Evolutionary conservation across 257 asterid species (phyloP), one percentile per base, ranked within the genome.

Genomic region (Solanum okadae): DNA sequence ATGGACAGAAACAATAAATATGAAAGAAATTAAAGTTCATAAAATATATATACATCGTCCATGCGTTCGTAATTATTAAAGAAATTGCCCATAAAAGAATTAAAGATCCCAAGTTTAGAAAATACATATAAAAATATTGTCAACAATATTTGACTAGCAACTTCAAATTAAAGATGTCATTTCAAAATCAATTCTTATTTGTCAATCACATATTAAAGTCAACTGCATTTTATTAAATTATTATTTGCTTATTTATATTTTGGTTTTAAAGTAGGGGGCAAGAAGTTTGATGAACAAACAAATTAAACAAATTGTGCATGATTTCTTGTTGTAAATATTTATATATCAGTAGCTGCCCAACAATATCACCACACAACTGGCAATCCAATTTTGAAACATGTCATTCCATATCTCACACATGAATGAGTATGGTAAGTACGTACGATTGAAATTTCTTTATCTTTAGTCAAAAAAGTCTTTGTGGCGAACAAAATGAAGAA

Each of bases 401-500:
- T 8, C 85, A 42, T 27, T 13, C 59, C 35, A 79, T 42, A 44
- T 4, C 8, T 79, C 63, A 79, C 37, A 44, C 38, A 40, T 3
- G 37, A 78, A 72, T 71, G 4, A 71, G 14, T 16, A 40, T 71
- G 40, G n/a, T 46, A 8, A 6, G 10, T 7, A 23, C 7, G 6
- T 46, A 6, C 10, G n/a, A 16, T 33, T 33, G 79, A 18, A 18
- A 18, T 72, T 72, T 33, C 4, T 33, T 1, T 6, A 1, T 18
- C 1, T 0, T 72, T 72, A 33, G 14, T 70, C 31, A 27, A 4
- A 68, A 68, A 6, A 35, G 1, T 5, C 2, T 68, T 0, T 68
- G 0, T 68, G 10, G 4, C 10, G 2, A 14, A 2, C 0, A 67
- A 67, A 27, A 67, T 13, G 9, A 27, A 25, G 20, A 0, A 68